Evolutionary conservation across 352 stramenopile genomes (phyloP).

Genomic region (Globisporangium sylvaticum): DNA sequence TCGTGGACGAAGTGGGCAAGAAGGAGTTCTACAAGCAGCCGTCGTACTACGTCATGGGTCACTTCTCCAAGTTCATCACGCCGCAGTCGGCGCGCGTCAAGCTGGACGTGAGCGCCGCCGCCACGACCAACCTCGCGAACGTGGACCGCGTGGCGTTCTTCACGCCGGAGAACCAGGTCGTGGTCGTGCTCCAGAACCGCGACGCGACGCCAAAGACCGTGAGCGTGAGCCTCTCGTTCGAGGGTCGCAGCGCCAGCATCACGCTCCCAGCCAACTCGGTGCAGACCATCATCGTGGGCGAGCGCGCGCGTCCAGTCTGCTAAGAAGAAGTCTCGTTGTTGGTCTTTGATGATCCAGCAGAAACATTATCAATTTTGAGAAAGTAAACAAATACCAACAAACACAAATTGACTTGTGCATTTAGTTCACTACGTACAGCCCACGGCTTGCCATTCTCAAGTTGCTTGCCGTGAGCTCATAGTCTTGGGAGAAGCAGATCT

Average conservation of each 20-base stretch:
- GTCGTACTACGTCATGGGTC: constrained; percentile 77
- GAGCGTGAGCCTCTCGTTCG: constrained; percentile 33
- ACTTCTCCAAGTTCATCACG: constrained; percentile 71
- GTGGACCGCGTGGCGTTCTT: constrained; percentile 47
- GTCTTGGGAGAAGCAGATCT: background rate
- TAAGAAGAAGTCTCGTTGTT: constrained; percentile 11
- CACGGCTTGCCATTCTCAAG: background rate
- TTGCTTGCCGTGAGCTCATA: background rate
- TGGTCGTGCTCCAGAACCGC: constrained; percentile 47
- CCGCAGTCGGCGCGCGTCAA: constrained; percentile 43
- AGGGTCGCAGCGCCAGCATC: constrained; percentile 29
- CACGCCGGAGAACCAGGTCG: constrained; percentile 43
- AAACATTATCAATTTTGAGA: background rate
- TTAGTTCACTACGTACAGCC: background rate
- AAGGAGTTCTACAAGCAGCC: constrained; percentile 79
- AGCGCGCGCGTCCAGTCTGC: constrained; percentile 15
- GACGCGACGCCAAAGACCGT: constrained; percentile 34
- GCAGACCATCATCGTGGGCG: constrained; percentile 44
- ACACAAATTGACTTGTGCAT: background rate
- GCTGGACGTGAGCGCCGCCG: constrained; percentile 23
- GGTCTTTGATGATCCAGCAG: background rate
- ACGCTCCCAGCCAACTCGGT: constrained; percentile 42
- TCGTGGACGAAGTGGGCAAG: constrained; percentile 53
- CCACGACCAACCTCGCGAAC: constrained; percentile 27
- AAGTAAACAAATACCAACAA: background rate